These are phyloP conservation scores for Eustoma russellianum DNA, from an alignment of 257 asterid species.

Conservation along the genomic window DNA sequence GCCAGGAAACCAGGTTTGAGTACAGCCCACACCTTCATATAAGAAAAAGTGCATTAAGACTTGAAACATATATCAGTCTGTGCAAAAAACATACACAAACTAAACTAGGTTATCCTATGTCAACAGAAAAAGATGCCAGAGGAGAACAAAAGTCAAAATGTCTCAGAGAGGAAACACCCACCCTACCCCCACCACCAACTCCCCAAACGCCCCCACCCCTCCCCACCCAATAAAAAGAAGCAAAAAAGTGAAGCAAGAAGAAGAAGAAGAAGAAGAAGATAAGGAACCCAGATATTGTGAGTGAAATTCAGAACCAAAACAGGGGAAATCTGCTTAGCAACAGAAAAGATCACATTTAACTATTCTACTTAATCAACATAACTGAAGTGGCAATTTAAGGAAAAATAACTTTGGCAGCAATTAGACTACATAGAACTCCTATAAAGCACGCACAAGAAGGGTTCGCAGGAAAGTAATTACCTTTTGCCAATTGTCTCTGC, in stretches of 20 bases:
- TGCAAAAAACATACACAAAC: not conserved
- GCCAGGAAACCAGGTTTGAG: constrained; percentile 96
- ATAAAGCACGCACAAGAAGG: not conserved
- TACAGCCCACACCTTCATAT: constrained; percentile 91
- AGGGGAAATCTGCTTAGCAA: too few relatives aligned
- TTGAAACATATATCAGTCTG: too few relatives aligned
- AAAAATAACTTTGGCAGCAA: not conserved
- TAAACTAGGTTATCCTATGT: not conserved
- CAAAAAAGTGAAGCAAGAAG: too few relatives aligned
- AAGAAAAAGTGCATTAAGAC: not conserved
- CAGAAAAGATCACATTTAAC: not conserved
- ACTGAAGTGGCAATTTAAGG: not conserved
- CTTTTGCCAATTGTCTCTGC: constrained; percentile 98
- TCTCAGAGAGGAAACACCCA: too few relatives aligned
- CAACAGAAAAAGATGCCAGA: too few relatives aligned
- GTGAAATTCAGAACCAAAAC: too few relatives aligned
- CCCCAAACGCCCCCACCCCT: too few relatives aligned
- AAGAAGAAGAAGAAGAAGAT: too few relatives aligned
- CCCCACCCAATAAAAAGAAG: too few relatives aligned
- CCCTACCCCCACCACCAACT: too few relatives aligned
- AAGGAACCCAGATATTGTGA: too few relatives aligned
- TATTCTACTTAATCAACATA: not conserved
- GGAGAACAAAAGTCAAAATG: not conserved
- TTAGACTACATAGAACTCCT: not conserved
- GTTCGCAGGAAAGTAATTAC: constrained; percentile 27